A percentile compares a stretch with the other conserved stretches of the same genome.
Evolutionary conservation across 345 rosid genomes (phyloP).

Genomic region (Sisymbrium altissimum): DNA sequence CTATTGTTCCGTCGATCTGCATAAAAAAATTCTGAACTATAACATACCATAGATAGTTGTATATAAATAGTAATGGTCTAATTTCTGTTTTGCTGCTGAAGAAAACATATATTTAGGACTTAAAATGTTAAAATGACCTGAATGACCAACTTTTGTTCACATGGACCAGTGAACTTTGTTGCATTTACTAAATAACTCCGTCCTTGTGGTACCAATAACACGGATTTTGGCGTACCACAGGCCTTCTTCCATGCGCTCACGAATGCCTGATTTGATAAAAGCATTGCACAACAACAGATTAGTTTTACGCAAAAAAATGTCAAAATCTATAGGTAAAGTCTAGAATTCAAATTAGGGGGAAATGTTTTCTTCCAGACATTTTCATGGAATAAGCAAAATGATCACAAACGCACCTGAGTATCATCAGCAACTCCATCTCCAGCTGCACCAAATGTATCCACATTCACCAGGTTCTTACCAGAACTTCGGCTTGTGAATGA

Average conservation of each 20-base stretch:
- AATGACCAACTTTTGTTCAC: slow-evolving; percentile 65
- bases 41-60: not conserved
- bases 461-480: slow-evolving; percentile 74
- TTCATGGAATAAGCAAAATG: not conserved
- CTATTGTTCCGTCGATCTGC: slow-evolving; percentile 93
- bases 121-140: slow-evolving; percentile 49
- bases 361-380: not conserved
- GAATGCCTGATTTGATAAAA: slow-evolving; percentile 60
- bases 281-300: slow-evolving; percentile 4
- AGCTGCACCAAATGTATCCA: slow-evolving; percentile 87
- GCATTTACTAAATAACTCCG: slow-evolving; percentile 76
- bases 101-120: not conserved
- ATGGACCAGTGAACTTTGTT: slow-evolving; percentile 86
- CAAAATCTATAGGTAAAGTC: not conserved
- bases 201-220: slow-evolving; percentile 78
- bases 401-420: slow-evolving; percentile 59
- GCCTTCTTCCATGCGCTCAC: slow-evolving; percentile 75
- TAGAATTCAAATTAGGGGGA: not conserved
- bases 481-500: slow-evolving; percentile 58
- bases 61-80: not conserved
- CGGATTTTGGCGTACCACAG: slow-evolving; percentile 57
- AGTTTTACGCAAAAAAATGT: not conserved
- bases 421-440: slow-evolving; percentile 97
- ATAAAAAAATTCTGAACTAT: not conserved
- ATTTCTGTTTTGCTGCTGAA: not conserved